Conservation (phyloP, 768 basidiomycete genomes). For the Xerocomellus intermedius region DNA sequence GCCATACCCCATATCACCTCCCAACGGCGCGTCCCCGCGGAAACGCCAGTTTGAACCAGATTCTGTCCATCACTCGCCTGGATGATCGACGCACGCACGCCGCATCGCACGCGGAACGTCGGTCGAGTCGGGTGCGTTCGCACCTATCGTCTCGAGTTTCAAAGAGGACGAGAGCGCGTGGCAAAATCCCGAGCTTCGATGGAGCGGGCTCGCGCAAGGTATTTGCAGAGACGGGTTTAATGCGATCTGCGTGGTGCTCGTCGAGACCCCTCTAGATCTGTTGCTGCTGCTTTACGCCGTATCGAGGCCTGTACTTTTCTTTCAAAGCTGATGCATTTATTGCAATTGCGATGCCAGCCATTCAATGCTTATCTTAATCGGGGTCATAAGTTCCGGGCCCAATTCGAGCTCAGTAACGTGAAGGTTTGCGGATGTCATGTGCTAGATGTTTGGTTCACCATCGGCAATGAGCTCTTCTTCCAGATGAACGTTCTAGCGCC, state of each 20-base stretch:
- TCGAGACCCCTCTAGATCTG: neutral
- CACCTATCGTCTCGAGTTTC: conserved; percentile 23
- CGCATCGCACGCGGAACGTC: conserved; percentile 31
- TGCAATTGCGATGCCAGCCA: no score
- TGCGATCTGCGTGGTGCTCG: neutral
- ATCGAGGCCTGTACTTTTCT: neutral
- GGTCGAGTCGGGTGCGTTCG: conserved; percentile 33
- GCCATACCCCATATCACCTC: conserved; percentile 26
- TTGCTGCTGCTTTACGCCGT: neutral
- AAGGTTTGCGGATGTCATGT: no score
- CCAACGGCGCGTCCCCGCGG: conserved; percentile 35
- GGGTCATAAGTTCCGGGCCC: no score
- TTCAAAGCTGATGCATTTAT: no score
- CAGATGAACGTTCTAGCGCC: no score
- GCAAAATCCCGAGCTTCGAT: conserved; percentile 70
- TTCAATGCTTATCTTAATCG: no score
- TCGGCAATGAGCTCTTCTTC: no score
- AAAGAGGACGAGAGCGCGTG: conserved; percentile 50
- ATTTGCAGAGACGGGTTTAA: conserved; percentile 15
- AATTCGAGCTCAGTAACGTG: no score
- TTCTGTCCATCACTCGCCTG: conserved; percentile 22
- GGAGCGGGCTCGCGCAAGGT: conserved; percentile 56
- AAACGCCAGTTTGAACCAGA: conserved; percentile 30
- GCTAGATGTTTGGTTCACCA: no score
- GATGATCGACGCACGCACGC: conserved; percentile 18